phyloP scores from a whole-genome alignment of 2,329 filamentous ascomycete genomes.

The Penicillium glabrum region DNA sequence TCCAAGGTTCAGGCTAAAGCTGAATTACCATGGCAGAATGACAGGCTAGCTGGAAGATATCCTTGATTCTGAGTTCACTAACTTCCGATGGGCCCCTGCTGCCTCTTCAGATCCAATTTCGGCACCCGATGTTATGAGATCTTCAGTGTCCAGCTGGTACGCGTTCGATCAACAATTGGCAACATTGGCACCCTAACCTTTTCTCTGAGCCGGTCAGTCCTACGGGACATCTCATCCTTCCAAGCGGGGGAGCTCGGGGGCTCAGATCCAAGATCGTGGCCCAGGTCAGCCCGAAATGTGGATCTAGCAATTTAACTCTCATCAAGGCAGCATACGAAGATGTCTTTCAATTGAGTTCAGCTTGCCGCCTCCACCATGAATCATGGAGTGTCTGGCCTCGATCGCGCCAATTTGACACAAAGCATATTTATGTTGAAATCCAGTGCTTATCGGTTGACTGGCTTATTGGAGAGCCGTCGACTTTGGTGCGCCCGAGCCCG shows the following conservation, averaged over 20 bases:
- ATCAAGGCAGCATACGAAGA: slow-evolving; percentile 6
- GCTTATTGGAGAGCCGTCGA: slow-evolving; percentile 3
- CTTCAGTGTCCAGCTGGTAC: neutral
- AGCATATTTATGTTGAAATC: neutral
- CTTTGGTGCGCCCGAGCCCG: slow-evolving; percentile 18
- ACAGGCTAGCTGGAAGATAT: neutral
- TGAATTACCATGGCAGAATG: neutral
- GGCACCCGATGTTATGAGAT: slow-evolving; percentile 12
- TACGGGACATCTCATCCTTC: neutral
- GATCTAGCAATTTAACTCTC: slow-evolving; percentile 12
- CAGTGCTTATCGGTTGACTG: slow-evolving; percentile 14
- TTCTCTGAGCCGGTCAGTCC: neutral
- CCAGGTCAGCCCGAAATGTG: slow-evolving; percentile 5
- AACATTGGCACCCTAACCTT: neutral
- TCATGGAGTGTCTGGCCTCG: neutral
- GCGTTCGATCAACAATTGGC: neutral
- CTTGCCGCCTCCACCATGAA: neutral
- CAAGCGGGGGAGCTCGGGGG: slow-evolving; percentile 4
- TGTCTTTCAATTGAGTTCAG: slow-evolving; percentile 16
- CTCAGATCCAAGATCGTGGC: slow-evolving; percentile 15
- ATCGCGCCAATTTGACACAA: neutral
- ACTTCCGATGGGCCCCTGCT: neutral
- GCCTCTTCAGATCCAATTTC: neutral
- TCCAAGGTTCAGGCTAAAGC: slow-evolving; percentile 7
- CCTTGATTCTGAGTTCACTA: slow-evolving; percentile 6